Evolutionary conservation across 2,329 filamentous ascomycete genomes (phyloP), one percentile per base, ranked within the genome.

Genomic region (Talaromyces sp.): DNA sequence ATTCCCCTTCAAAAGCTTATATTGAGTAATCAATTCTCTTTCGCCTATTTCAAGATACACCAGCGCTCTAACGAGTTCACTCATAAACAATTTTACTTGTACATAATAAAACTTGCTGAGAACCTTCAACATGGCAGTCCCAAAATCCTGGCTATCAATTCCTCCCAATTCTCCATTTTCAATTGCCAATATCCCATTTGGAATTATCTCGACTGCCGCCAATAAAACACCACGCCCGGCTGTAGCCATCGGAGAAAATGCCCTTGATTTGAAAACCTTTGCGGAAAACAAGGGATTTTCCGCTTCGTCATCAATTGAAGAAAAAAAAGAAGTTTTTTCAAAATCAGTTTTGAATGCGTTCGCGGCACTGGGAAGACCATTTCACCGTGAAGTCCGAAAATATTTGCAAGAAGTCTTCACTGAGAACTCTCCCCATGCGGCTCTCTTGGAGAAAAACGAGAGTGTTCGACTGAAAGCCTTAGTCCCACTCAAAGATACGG

Each of bases 181-280:
- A 0, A 67, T 81, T 41, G 68, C 74, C 19, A 84, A 85, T 60
- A 79, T 84, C 41, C 82, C 82, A 0, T 84, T 81, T 55, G 81
- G 82, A 9, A 76, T 84, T 13, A 81, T 78, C 27, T 82, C 79
- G 0, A 78, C 75, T 0, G 51, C 61, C 6, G 62, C 62, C 0
- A 76, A 80, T 59, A 57, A 68, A 0, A 62, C 62, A 3, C 79
- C 76, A 35, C 76, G 79, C 61, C 78, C 77, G 49, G 84, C 75
- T 1, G 86, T 83, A 0, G 77, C 83, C 43, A 70, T 85, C 11
- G 70, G 75, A 10, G 77, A 85, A 57, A 72, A 73, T 6, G 79
- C 85, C 0, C 71, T 86, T 38, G 85, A 85, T 64, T 75, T 87
- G 0, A 71, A 72, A 1, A 76, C 77, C 4, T 68, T 85, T 17